Base-by-base conservation (phyloP, 345 rosid genomes). In the Acer yangbiense region DNA sequence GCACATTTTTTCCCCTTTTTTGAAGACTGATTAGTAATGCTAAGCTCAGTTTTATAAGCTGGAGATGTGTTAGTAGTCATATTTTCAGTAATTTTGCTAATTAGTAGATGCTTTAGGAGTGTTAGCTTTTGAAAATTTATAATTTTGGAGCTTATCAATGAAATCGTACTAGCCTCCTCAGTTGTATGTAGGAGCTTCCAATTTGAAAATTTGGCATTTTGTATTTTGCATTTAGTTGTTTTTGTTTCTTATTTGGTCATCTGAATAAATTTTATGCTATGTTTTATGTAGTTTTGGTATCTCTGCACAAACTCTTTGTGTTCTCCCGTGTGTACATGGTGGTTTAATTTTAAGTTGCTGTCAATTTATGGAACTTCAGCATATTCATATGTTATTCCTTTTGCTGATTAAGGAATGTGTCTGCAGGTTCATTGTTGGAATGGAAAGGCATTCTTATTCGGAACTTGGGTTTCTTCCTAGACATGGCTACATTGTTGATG, bases 371-470 rank as follows among this genome's bases (percentile, higher is more conserved):
- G 57, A 21, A 48, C 25, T 55, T 35, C 54, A 66, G 50, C 52
- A 3, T 57, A 9, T 68, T 76, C 72, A 27, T 75, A 17, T 70
- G 57, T 75, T 61, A 21, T 11, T 17, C 7, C 43, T 64, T 62
- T 16, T 80, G 67, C 79, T 79, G 69, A 72, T 65, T 52, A 75
- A 71, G 41, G 69, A 65, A 61, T 72, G 32, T 76, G 75, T 50
- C 77, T 80, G 80, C 87, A 96, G 99, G 98, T 83, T 88, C 97
- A 75, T 84, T 94, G 77, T 85, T 83, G 84, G 99, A 96, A 85
- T 96, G 98, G 97, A 96, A 96, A 86, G 91, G 98, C 77, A 83
- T 88, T 84, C 94, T 96, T 80, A 88, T 88, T 81, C 88, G 97
- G 73, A 91, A 96, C 87, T 79, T 94, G 78, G 99, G 99, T n/a